Base-by-base conservation (phyloP, 2,329 filamentous ascomycete species). In the Verticillium nonalfalfae region DNA sequence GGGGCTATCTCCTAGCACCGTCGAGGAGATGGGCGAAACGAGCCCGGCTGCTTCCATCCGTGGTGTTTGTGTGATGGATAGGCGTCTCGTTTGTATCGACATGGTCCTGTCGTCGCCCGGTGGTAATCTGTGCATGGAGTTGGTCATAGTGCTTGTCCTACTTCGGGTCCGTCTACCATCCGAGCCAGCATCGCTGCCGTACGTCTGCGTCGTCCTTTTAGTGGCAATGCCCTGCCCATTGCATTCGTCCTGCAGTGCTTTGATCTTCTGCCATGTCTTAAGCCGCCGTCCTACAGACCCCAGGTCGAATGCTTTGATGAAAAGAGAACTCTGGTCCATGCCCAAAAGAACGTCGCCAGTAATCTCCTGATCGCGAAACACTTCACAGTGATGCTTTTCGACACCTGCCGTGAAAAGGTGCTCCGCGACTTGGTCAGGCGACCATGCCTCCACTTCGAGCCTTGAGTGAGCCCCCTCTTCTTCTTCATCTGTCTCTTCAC, bases 191-290 rank as follows among this genome's bases (percentile, higher is more conserved):
- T 88, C 85, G 69, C 83, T 86, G 56, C 80, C 84, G 70, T 84
- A 85, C 1, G 78, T 81, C 61, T 79, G 79, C 1, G 84, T 87
- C 56, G 80, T 84, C 59, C 84, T 78, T 62, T 81, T 78, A 11
- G 77, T 79, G 33, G 74, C 65, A 15, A 71, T 61, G 7, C 73
- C 75, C 36, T 74, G 75, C 55, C 83, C 83, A 65, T 85, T 89
- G 52, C 95, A 88, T 73, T 97, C 92, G 69, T 96, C 91, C 72
- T 98, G 94, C 65, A 98, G 82, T 3, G 86, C 81, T 75, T 96
- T 96, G 74, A 98, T 93, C 75, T 95, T 97, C 75, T 97, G 92
- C 94, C 94, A 98, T 2, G 93, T 97, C 74, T 96, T 96, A 64
- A 98, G 77, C 64, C 94, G 85, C 61, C 91, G 85, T 9, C 94